Base-by-base conservation (phyloP, 2,329 filamentous ascomycete species). In the Cladosporium sp. region DNA sequence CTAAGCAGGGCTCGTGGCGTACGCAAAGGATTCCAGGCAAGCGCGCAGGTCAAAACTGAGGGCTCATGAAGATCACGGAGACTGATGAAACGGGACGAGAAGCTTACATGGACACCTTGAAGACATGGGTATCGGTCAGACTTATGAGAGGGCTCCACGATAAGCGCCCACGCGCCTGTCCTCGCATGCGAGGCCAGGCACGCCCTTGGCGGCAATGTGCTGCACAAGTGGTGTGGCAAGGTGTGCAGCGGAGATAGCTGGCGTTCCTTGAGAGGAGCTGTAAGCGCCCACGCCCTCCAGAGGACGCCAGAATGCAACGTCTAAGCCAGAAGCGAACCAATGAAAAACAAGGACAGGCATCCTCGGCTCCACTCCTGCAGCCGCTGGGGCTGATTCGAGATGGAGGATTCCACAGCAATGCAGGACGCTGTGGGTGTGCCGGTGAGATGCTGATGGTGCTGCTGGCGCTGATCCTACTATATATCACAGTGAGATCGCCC, bases 221-320 rank as follows among this genome's bases (percentile, higher is more conserved):
- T 36, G 48, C 30, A 21, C 25, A 32, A 62, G 59, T 62, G 59
- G 59, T 36, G 59, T 62, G 59, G 49, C 30, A 28, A 58, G 56
- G 18, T 30, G 28, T 34, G 51, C 28, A 21, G 51, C 51, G 51
- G 51, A 56, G 25, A 56, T 56, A 10, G 51, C 16, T 28, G 51
- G 51, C 51, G 49, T 28, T 18, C 49, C 49, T 14, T 10, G 21
- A 30, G 18, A 18, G n/a, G 51, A 46, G 39, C 51, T 56, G 16
- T 56, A 56, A 34, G 28, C 51, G 51, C 51, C 51, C n/a, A 51
- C 4, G 28, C 28, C 28, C 4, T 28, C 7, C 28, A n/a, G n/a
- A n/a, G n/a, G 14, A 36, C 34, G 34, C 18, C 14, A 39, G 34
- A 39, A 39, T 6, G 25, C 8, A 25, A 30, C 25, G 49, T 16